A percentile compares a stretch with the other conserved stretches of the same genome.
phyloP scores from a whole-genome alignment of 2,329 filamentous ascomycete species.

The Beauveria varroae region DNA sequence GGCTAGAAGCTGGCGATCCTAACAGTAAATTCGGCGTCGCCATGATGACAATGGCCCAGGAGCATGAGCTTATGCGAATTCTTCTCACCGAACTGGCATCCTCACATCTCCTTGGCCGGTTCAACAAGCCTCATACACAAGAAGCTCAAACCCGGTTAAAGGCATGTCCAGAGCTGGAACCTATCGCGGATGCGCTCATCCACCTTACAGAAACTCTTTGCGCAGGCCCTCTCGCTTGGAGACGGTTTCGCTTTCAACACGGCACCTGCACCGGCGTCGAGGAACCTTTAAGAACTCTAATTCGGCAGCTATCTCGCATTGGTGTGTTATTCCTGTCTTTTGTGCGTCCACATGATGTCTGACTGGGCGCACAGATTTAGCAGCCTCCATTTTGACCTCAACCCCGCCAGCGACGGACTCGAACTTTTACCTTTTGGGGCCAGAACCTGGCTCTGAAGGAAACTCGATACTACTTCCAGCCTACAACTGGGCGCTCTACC shows the following conservation, averaged over 20 bases:
- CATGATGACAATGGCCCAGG: slow-evolving; percentile 15
- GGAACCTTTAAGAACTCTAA: slow-evolving; percentile 14
- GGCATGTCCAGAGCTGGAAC: not conserved
- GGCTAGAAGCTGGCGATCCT: slow-evolving; percentile 16
- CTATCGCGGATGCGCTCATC: not conserved
- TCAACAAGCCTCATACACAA: not conserved
- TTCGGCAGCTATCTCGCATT: slow-evolving; percentile 13
- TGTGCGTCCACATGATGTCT: not conserved
- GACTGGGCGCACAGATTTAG: slow-evolving; percentile 10
- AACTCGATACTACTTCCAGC: not conserved
- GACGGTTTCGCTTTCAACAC: not conserved
- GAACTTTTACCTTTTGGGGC: not conserved
- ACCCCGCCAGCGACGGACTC: slow-evolving; percentile 8
- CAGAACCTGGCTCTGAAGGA: not conserved
- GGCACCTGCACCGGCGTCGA: not conserved
- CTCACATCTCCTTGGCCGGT: not conserved
- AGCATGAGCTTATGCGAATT: not conserved
- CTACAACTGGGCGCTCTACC: not conserved
- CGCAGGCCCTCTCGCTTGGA: slow-evolving; percentile 8
- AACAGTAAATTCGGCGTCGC: slow-evolving; percentile 12
- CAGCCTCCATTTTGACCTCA: slow-evolving; percentile 12
- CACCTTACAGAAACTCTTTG: not conserved
- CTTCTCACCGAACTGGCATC: slow-evolving; percentile 12
- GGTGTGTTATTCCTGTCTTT: slow-evolving; percentile 1
- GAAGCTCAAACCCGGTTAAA: not conserved